Base-by-base conservation (phyloP, 345 rosid species). In the Geranium brycei region DNA sequence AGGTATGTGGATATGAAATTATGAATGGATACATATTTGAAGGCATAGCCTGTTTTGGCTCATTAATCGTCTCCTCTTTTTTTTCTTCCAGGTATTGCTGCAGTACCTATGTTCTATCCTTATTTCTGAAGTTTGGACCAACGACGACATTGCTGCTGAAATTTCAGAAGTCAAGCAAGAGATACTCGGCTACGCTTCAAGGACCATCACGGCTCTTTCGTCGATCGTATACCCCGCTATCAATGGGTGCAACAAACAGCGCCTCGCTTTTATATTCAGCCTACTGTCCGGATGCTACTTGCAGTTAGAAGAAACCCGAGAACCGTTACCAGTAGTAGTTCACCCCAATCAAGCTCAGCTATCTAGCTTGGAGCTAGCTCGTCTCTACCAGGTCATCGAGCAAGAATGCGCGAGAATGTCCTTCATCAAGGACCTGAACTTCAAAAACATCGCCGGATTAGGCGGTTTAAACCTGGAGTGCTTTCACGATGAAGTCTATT, bases 391-490 rank as follows among this genome's bases (percentile, higher is more conserved):
- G 71, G 71, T 81, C 57, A 71, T 88, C 60, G 78, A 81, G 79
- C 85, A 84, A 77, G 97, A 90, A 77, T 88, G 95, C 77, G 80
- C 57, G 59, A 82, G 86, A 74, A 84, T 93, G 68, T 85, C 95
- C n/a, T 88, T 84, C 68, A 77, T 90, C 68, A 68, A 83, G 72
- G 81, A 83, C 70, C 78, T 93, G 65, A 78, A 93, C 78, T 93
- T 93, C 81, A 93, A 93, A 76, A 88, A 85, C 61, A 74, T 90
- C 66, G 83, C 85, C 3, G 81, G 72, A 67, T 73, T 86, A 65
- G 82, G 80, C 59, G 90, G 90, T 72, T 72, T 87, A 66, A 86
- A 86, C 78, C 68, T 85, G 64, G 76, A 79, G 73, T 73, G 74
- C 68, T 81, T 90, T 80, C 73, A 68, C 23, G 72, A 65, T 17